Conservation (phyloP, 306 rosid species). For the Cucurbita pepo region DNA sequence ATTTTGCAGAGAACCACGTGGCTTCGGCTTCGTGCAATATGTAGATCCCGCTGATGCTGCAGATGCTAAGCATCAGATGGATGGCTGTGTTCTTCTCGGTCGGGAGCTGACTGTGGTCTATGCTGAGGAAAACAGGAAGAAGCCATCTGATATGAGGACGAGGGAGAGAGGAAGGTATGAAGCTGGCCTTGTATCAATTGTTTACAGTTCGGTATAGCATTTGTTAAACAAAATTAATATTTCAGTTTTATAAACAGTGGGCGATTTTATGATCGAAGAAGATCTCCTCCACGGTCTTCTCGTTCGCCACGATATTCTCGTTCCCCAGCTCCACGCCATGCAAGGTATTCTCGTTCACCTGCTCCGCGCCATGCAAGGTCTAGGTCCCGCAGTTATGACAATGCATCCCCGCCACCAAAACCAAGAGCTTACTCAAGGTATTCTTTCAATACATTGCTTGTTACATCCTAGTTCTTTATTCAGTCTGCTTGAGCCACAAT, state of each 20-base stretch:
- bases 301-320: slow-evolving; percentile 35
- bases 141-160: slow-evolving; percentile 79
- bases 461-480: neutral
- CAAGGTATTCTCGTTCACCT: slow-evolving; percentile 35
- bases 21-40: slow-evolving; percentile 88
- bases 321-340: slow-evolving; percentile 62
- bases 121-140: slow-evolving; percentile 98
- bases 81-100: slow-evolving; percentile 83
- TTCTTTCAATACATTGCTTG: neutral
- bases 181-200: neutral
- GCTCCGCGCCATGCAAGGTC: slow-evolving; percentile 59
- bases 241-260: slow-evolving; percentile 19
- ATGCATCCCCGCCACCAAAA: slow-evolving; percentile 60
- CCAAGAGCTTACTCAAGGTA: slow-evolving; percentile 72
- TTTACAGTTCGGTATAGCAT: neutral
- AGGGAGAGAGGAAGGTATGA: slow-evolving; percentile 61
- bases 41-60: slow-evolving; percentile 95
- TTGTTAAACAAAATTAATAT: neutral
- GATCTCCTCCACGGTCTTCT: slow-evolving; percentile 72
- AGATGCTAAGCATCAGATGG: slow-evolving; percentile 91
- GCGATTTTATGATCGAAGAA: slow-evolving; percentile 45
- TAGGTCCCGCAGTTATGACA: slow-evolving; percentile 49
- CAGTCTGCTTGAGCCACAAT: neutral
- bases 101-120: slow-evolving; percentile 92
- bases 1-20: slow-evolving; percentile 72